Evolutionary conservation across 768 basidiomycete species (phyloP).

Genomic region (Mycena maculata): DNA sequence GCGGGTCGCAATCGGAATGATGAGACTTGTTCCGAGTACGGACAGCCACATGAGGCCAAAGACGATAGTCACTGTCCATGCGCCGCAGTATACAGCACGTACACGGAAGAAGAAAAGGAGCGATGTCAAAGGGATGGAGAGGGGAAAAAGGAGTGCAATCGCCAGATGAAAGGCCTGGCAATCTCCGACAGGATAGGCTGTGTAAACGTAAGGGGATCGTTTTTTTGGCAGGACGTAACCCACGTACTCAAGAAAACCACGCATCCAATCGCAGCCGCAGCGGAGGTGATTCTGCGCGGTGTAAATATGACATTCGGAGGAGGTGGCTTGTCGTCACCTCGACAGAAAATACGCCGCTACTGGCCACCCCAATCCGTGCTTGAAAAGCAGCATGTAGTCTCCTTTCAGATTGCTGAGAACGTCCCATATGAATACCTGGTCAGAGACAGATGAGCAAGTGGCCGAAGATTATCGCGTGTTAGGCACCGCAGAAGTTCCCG

Average conservation of each 20-base stretch:
- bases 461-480: neutral
- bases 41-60: neutral
- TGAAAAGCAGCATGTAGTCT: conserved; percentile 1
- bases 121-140: conserved; percentile 6
- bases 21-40: neutral
- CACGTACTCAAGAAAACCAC: neutral
- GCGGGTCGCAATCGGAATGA: neutral
- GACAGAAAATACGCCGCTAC: conserved; percentile 3
- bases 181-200: neutral
- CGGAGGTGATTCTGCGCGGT: neutral
- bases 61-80: neutral
- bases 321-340: neutral
- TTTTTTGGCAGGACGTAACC: neutral
- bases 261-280: neutral
- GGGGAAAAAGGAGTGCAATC: conserved; percentile 3
- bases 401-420: conserved; percentile 1
- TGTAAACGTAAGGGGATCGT: neutral
- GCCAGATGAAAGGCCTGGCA: neutral
- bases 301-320: neutral
- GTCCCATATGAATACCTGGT: conserved; percentile 1
- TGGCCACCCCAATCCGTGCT: conserved; percentile 1
- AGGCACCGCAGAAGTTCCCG: conserved; percentile 2
- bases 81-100: neutral
- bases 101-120: conserved; percentile 4
- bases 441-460: conserved; percentile 1